A percentile compares a stretch with the other conserved stretches of the same genome.
Conservation (phyloP, 805 yeast genomes). For the Zygoascus ofunaensis region DNA sequence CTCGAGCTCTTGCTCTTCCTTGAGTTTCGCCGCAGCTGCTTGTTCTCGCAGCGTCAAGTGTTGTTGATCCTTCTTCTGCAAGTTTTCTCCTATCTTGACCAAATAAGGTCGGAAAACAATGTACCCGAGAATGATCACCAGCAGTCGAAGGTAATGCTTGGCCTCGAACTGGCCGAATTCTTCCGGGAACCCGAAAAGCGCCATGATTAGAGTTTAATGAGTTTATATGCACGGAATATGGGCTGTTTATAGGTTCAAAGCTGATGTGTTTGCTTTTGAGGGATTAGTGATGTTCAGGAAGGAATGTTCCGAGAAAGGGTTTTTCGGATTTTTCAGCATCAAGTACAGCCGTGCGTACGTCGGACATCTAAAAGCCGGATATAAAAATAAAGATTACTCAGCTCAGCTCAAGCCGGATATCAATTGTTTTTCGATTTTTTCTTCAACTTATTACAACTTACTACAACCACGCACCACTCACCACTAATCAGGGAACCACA, state of each 20-base stretch:
- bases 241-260: too few relatives aligned
- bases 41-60: background rate
- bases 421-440: too few relatives aligned
- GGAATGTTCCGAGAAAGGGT: too few relatives aligned
- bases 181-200: constrained; percentile 28
- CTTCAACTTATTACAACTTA: too few relatives aligned
- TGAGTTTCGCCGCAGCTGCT: background rate
- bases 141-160: constrained; percentile 25
- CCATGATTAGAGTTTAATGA: background rate
- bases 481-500: too few relatives aligned
- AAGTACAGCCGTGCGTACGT: too few relatives aligned
- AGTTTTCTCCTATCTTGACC: constrained; percentile 21
- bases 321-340: too few relatives aligned
- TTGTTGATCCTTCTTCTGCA: constrained; percentile 20
- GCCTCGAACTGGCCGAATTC: constrained; percentile 20
- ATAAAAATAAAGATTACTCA: too few relatives aligned
- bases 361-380: too few relatives aligned
- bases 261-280: background rate
- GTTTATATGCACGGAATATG: background rate
- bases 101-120: constrained; percentile 25
- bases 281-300: too few relatives aligned
- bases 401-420: too few relatives aligned
- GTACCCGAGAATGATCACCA: constrained; percentile 23
- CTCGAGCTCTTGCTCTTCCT: constrained; percentile 19
- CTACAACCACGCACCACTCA: too few relatives aligned